Conservation (phyloP, 129 eudicot genomes). For the Cynara cardunculus region DNA sequence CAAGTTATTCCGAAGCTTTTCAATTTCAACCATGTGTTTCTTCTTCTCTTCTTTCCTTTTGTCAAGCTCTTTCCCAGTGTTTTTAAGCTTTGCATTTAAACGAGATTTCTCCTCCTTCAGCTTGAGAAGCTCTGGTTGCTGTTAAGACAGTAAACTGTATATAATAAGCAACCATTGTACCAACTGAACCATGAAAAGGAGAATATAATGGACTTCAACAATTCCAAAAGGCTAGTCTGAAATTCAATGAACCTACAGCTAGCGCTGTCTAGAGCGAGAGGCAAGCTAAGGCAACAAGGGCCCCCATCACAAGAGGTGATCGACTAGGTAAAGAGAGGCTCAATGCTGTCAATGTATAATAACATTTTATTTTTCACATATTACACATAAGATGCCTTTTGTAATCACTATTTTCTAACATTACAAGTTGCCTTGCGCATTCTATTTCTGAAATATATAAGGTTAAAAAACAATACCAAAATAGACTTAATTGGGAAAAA, state of each 20-base stretch:
- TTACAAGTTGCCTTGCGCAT: background rate
- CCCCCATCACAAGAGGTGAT: no score
- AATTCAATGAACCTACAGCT: background rate
- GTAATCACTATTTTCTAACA: background rate
- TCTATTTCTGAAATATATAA: background rate
- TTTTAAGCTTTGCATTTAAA: constrained; percentile 64
- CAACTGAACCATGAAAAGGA: background rate
- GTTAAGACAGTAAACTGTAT: constrained; percentile 14
- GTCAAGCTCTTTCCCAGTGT: constrained; percentile 79
- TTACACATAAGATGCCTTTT: background rate
- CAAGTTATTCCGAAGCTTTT: constrained; percentile 76
- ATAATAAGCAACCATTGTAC: constrained; percentile 7
- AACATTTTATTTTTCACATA: background rate
- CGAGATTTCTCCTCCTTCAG: constrained; percentile 80
- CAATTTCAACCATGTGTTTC: constrained; percentile 67
- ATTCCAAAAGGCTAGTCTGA: background rate
- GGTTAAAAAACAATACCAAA: background rate
- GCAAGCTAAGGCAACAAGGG: no score
- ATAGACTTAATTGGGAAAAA: background rate
- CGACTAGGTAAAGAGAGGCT: no score
- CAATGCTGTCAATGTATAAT: background rate
- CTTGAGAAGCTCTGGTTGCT: constrained; percentile 94
- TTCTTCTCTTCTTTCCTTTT: constrained; percentile 81
- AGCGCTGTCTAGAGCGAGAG: background rate
- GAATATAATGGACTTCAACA: background rate